Evolutionary conservation across 176 grass and related monocot genomes (phyloP), one percentile per base, ranked within the genome.

Genomic region (Elaeis guineensis): DNA sequence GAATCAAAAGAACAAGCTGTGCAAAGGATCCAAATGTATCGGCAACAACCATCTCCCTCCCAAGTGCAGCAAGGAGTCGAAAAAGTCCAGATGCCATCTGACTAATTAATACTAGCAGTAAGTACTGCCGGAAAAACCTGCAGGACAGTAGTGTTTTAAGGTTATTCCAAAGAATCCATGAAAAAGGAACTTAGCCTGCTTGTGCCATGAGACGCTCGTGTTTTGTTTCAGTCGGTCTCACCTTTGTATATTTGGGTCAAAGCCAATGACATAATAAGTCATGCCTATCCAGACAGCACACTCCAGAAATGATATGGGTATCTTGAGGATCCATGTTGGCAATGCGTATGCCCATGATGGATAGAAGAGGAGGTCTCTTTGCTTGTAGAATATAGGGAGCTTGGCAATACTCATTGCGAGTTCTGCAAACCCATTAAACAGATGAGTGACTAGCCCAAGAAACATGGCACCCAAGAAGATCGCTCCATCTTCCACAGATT

Each of bases 61-160:
- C 85, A 63, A 85, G 50, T 9, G 71, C 89, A 53, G 74, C 85
- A 59, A 95, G 65, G 58, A 89, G 75, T n/a, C 83, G 80, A 55
- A 82, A 90, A 44, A 73, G 76, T 63, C 75, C 82, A 52, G 82
- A 76, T 54, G 72, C 67, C 71, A 73, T 73, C 69, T 90, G 82
- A 21, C 73, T 85, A 50, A 82, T 26, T 25, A 69, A 9, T 44
- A 90, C 67, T 50, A 90, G 78, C 48, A 90, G 51, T 48, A 90
- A 62, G 62, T 85, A 85, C 4, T 90, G 87, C 61, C 73, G 79
- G 56, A 82, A 85, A 59, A 85, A 58, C 56, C 87, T 90, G 80
- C 56, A 12, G 9, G 35, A 44, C 35, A 12, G 35, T 12, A 44
- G 35, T 12, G 11, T 44, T 44, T 44, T 44, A 2, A 44, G 35